phyloP scores from a whole-genome alignment of 345 rosid species.

The Leavenworthia alabamica region DNA sequence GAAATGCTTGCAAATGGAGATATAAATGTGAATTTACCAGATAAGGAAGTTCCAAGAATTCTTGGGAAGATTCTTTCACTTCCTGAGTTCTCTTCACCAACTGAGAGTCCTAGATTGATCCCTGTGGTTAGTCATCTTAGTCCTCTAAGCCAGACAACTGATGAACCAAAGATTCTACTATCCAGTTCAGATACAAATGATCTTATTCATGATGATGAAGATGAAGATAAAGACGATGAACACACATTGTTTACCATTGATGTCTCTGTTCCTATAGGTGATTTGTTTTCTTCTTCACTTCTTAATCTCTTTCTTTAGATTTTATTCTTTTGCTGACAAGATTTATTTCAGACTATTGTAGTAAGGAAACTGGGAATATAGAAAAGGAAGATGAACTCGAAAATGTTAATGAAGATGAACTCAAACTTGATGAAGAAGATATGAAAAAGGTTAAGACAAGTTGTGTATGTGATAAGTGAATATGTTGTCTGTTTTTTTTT shows the following conservation, averaged over 20 bases:
- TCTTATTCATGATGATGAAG: constrained; percentile 20
- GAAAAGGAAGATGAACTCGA: constrained; percentile 1
- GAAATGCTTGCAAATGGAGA: constrained; percentile 66
- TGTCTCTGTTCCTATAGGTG: constrained; percentile 44
- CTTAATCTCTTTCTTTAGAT: background rate
- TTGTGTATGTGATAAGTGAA: background rate
- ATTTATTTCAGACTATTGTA: too few relatives aligned
- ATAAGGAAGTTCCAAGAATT: constrained; percentile 47
- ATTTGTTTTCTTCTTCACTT: constrained; percentile 14
- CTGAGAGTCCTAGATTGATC: constrained; percentile 52
- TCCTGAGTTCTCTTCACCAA: constrained; percentile 61
- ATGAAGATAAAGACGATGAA: constrained; percentile 36
- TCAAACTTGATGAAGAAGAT: too few relatives aligned
- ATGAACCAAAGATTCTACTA: constrained; percentile 24
- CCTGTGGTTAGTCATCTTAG: constrained; percentile 15
- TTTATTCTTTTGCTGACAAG: background rate
- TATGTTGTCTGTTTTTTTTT: background rate
- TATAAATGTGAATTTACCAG: constrained; percentile 42
- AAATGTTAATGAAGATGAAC: constrained; percentile 17
- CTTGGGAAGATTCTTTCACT: constrained; percentile 77
- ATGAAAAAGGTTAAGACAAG: constrained; percentile 36
- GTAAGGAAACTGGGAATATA: constrained; percentile 31
- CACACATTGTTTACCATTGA: constrained; percentile 29
- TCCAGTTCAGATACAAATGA: constrained; percentile 23
- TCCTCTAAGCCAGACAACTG: constrained; percentile 27